A percentile compares a stretch with the other conserved stretches of the same genome.
phyloP scores from a whole-genome alignment of 2,329 filamentous ascomycete species.

The Hypoxylon sp. region DNA sequence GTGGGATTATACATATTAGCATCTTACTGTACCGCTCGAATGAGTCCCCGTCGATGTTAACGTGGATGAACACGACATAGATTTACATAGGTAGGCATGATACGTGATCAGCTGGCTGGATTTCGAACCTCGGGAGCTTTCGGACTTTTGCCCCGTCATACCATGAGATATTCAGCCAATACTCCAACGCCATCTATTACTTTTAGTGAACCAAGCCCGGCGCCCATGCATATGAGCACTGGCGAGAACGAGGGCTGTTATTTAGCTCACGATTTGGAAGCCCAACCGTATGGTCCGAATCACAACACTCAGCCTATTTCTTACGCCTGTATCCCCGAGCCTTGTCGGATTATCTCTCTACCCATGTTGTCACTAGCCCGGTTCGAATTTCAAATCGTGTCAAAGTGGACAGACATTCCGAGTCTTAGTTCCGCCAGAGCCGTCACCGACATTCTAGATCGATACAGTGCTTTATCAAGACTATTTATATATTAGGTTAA shows the following conservation, averaged over 20 bases:
- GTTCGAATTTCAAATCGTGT: slow-evolving; percentile 17
- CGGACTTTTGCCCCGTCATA: slow-evolving; percentile 35
- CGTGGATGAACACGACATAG: slow-evolving; percentile 26
- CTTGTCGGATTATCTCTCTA: slow-evolving; percentile 12
- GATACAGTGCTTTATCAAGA: slow-evolving; percentile 21
- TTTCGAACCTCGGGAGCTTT: slow-evolving; percentile 22
- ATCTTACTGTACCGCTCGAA: slow-evolving; percentile 34
- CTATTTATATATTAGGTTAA: slow-evolving; percentile 37
- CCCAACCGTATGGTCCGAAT: slow-evolving; percentile 34
- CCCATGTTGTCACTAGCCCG: slow-evolving; percentile 17
- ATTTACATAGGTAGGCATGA: slow-evolving; percentile 9
- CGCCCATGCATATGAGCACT: slow-evolving; percentile 26
- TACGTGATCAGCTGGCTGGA: slow-evolving; percentile 30
- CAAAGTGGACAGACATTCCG: slow-evolving; percentile 24
- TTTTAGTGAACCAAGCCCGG: slow-evolving; percentile 26
- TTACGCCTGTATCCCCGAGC: slow-evolving; percentile 17
- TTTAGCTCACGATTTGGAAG: slow-evolving; percentile 35
- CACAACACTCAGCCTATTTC: slow-evolving; percentile 39
- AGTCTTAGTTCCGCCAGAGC: slow-evolving; percentile 20
- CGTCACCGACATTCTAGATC: slow-evolving; percentile 39
- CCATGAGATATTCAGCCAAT: slow-evolving; percentile 36
- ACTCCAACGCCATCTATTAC: slow-evolving; percentile 38
- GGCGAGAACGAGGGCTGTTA: slow-evolving; percentile 32
- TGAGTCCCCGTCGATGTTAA: slow-evolving; percentile 19
- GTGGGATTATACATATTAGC: slow-evolving; percentile 19